Conservation (phyloP, 257 asterid species). For the Solanum gracilifrons region DNA sequence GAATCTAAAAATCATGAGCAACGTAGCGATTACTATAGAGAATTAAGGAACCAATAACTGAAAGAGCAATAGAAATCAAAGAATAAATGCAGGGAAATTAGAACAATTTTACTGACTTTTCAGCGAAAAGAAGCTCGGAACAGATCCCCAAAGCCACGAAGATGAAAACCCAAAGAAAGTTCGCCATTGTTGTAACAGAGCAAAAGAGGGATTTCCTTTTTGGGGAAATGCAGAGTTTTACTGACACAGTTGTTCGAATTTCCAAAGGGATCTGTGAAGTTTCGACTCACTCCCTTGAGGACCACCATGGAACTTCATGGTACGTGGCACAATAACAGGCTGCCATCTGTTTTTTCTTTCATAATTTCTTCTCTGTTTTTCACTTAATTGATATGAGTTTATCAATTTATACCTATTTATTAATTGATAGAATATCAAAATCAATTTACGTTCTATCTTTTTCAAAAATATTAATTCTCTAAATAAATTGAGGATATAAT, state of each 20-base stretch:
- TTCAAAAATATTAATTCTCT: no score
- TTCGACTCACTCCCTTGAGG: not conserved
- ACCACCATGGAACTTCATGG: not conserved
- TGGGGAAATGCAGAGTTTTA: not conserved
- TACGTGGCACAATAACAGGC: not conserved
- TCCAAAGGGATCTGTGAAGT: not conserved
- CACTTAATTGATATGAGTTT: no score
- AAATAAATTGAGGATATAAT: no score
- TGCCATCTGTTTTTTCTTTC: not conserved
- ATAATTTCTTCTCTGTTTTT: no score
- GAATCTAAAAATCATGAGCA: not conserved
- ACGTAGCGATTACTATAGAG: not conserved
- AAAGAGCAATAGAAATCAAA: not conserved
- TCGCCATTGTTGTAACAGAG: conserved; percentile 24
- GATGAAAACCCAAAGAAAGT: conserved; percentile 16
- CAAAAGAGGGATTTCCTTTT: not conserved
- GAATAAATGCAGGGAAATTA: not conserved
- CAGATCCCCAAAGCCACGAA: conserved; percentile 15
- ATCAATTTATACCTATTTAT: no score
- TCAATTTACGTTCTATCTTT: no score
- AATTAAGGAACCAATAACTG: not conserved
- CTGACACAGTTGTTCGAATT: not conserved
- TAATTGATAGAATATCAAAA: no score
- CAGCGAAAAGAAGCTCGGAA: conserved; percentile 17
- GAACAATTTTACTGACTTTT: conserved; percentile 25